Conservation (phyloP, 257 asterid genomes). For the Capsicum chinense region DNA sequence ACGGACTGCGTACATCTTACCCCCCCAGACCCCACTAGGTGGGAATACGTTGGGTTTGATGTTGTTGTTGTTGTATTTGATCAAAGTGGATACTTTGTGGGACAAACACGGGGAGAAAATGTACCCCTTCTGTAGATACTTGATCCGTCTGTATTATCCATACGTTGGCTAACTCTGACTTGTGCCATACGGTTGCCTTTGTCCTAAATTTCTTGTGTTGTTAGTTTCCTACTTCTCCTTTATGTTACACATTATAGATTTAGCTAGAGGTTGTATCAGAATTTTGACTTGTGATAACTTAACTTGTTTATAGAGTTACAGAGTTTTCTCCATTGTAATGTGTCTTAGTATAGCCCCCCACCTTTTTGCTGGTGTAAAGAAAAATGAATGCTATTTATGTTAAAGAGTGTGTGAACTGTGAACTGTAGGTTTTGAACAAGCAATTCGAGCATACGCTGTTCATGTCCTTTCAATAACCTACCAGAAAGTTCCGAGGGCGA, state of each 20-base stretch:
- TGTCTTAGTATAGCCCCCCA: neutral
- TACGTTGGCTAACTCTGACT: neutral
- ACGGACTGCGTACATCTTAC: too few species aligned
- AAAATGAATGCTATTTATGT: constrained; percentile 18
- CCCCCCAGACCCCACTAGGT: too few species aligned
- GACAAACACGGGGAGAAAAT: neutral
- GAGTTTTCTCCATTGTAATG: neutral
- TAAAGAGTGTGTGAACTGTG: neutral
- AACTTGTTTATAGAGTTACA: neutral
- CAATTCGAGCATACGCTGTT: constrained; percentile 79
- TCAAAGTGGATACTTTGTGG: neutral
- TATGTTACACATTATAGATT: neutral
- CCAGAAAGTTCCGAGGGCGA: constrained; percentile 67
- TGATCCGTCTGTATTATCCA: neutral
- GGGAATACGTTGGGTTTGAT: too few species aligned
- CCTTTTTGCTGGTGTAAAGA: neutral
- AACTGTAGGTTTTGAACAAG: constrained; percentile 83
- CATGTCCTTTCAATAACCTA: constrained; percentile 82
- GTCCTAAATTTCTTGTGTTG: neutral
- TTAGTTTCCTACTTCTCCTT: too few species aligned
- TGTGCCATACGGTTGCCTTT: neutral
- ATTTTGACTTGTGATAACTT: neutral
- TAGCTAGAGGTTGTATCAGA: neutral
- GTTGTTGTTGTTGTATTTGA: too few species aligned
- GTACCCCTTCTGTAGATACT: neutral